These are phyloP conservation scores for Akanthomyces dipterigenus DNA, from an alignment of 2,329 filamentous ascomycete genomes.

Conservation along the genomic window DNA sequence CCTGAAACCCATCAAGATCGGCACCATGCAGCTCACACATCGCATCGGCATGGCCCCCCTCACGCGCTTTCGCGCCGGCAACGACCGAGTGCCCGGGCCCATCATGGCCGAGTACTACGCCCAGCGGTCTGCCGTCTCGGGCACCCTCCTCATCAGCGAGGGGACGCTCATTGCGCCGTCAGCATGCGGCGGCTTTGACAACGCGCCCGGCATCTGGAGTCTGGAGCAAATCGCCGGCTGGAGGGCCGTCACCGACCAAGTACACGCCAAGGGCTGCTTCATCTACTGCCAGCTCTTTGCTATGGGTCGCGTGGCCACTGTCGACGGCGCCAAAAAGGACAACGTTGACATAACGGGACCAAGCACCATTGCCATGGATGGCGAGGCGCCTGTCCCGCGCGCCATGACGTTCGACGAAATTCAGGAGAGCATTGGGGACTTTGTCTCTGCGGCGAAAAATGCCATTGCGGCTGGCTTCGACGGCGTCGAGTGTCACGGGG, in stretches of 20 bases:
- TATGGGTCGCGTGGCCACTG: conserved; percentile 40
- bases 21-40: conserved; percentile 19
- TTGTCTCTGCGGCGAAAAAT: conserved; percentile 43
- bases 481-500: conserved; percentile 52
- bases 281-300: conserved; percentile 60
- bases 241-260: conserved; percentile 51
- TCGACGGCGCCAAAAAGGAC: conserved; percentile 19
- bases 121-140: conserved; percentile 36
- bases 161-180: conserved; percentile 35
- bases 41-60: conserved; percentile 49
- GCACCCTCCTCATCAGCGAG: conserved; percentile 38
- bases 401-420: conserved; percentile 62
- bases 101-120: conserved; percentile 33
- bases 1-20: background rate
- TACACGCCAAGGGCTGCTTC: conserved; percentile 53
- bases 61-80: conserved; percentile 43
- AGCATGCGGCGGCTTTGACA: conserved; percentile 15
- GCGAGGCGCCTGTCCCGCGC: conserved; percentile 43
- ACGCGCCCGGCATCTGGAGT: conserved; percentile 51
- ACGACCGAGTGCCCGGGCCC: conserved; percentile 23
- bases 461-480: conserved; percentile 60
- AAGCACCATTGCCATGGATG: conserved; percentile 27
- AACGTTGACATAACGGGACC: conserved; percentile 33
- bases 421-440: conserved; percentile 51
- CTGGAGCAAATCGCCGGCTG: conserved; percentile 49